Base-by-base conservation (phyloP, 2,329 filamentous ascomycete species). In the Penicillium frequentans region DNA sequence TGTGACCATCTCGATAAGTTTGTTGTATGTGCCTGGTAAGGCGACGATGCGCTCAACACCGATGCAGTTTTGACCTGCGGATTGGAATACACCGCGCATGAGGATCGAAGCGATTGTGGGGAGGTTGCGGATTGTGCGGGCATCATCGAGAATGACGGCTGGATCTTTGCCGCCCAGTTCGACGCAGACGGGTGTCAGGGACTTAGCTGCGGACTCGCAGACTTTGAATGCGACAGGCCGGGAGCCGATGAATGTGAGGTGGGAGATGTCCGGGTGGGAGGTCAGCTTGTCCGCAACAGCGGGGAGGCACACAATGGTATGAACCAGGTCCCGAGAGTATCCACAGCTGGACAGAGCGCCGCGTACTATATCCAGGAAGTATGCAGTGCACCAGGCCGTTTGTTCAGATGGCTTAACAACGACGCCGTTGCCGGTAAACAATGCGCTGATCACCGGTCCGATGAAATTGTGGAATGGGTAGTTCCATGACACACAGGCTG, bases 101-200 rank as follows among this genome's bases (percentile, higher is more conserved):
- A 98, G 84, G 61, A 96, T 89, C 60, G 92, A 90, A 39, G 85
- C 84, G 49, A 98, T 87, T 43, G 89, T 86, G 5, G 84, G 77
- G 57, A 98, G 81, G 67, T 84, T 79, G 64, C 74, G 68, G 16
- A 77, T 57, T 5, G 77, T 91, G 83, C 56, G 77, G 71, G 48
- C 75, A 75, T 95, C 91, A 73, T 97, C 92, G 42, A 98, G 86
- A 23, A 99, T 78, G 58, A 99, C 87, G 31, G 91, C 91, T 7
- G 95, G 90, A 72, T 99, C 95, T 73, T 99, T 99, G 48, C 95
- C 95, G 53, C 95, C 95, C 1, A 99, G 84, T 77, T 99, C 95
- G 23, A 96, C 89, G 43, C 92, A 89, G 2, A 97, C 84, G 5
- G 93, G 93, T 3, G 86, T 97, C n/a, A 99, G 82, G 19, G 85